phyloP scores from a whole-genome alignment of 768 basidiomycete species.

The Lentinula boryana region DNA sequence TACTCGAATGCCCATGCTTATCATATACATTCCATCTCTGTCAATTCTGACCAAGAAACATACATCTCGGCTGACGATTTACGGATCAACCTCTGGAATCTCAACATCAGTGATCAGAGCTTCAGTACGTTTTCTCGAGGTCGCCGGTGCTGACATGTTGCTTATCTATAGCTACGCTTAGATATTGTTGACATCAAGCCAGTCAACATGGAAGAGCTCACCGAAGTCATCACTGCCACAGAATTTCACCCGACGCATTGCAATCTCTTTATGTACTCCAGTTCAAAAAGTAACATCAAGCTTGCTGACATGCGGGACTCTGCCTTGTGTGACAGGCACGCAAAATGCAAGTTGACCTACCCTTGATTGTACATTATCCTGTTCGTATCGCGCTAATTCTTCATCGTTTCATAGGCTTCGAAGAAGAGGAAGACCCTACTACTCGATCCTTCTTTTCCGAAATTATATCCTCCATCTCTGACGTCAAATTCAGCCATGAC shows the following conservation, averaged over 20 bases:
- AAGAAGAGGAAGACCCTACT: constrained; percentile 97
- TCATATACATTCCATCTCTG: constrained; percentile 99
- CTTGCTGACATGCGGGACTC: constrained; percentile 99
- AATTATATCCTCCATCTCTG: constrained; percentile 98
- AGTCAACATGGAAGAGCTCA: constrained; percentile 99
- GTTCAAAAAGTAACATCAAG: constrained; percentile 99
- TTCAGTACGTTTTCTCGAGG: constrained; percentile 68
- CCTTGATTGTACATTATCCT: background rate
- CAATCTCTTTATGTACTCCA: constrained; percentile 99
- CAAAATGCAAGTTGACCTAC: constrained; percentile 72
- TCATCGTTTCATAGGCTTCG: constrained; percentile 63
- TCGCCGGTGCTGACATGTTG: background rate
- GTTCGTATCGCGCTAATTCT: constrained; percentile 8
- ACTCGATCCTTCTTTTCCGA: constrained; percentile 99
- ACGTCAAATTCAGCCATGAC: constrained; percentile 98
- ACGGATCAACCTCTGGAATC: constrained; percentile 96
- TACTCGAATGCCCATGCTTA: constrained; percentile 99
- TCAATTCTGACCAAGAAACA: constrained; percentile 99
- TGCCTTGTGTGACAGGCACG: constrained; percentile 91
- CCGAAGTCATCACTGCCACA: constrained; percentile 99
- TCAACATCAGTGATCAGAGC: constrained; percentile 97
- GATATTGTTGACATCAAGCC: constrained; percentile 99
- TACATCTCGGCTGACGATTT: constrained; percentile 99
- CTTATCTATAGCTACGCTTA: constrained; percentile 23
- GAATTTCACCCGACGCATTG: constrained; percentile 98